phyloP scores from a whole-genome alignment of 73 alveolate genomes.

The Effrenium voratum region DNA sequence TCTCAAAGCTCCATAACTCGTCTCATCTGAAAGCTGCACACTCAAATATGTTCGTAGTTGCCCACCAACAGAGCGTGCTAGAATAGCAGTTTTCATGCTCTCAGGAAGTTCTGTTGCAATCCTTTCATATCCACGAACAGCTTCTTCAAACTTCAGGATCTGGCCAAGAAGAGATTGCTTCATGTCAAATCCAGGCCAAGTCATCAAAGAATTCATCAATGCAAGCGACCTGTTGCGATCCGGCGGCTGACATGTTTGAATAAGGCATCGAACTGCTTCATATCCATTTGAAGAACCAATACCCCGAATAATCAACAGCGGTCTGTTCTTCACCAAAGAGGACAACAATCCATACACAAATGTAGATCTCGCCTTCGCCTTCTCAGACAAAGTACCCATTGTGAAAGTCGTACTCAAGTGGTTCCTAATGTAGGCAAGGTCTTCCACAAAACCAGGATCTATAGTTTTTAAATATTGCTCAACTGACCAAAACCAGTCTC shows the following conservation, averaged over 20 bases:
- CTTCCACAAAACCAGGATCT: neutral
- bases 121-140: neutral
- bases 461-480: neutral
- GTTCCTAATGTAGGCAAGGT: neutral
- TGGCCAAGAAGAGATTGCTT: neutral
- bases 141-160: conserved; percentile 9
- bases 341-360: neutral
- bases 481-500: neutral
- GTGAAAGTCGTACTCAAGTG: too few species aligned
- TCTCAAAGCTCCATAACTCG: neutral
- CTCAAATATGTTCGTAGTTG: neutral
- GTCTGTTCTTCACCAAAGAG: neutral
- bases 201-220: neutral
- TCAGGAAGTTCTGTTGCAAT: neutral
- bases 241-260: neutral
- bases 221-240: neutral
- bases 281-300: neutral
- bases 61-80: neutral
- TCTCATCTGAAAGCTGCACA: neutral
- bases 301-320: neutral
- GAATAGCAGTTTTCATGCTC: neutral
- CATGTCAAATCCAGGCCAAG: neutral
- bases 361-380: neutral
- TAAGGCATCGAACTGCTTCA: neutral
- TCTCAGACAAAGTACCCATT: neutral